Percentiles rank a stretch among this genome's conserved stretches.
Conservation (phyloP, 345 rosid species). For the Eucalyptus cladocalyx region DNA sequence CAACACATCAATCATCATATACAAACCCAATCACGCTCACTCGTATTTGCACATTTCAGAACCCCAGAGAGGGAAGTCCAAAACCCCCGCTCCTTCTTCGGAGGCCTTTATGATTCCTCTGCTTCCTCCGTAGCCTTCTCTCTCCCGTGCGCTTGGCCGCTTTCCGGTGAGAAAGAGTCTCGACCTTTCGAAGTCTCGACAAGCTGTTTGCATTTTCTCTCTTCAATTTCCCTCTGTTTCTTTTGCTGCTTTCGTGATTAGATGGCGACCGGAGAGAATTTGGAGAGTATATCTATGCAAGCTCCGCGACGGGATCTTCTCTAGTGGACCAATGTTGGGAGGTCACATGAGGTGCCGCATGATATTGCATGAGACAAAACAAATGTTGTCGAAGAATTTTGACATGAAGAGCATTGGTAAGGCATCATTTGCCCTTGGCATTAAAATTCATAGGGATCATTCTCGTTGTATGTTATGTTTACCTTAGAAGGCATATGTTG, state of each 20-base stretch:
- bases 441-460: too few relatives aligned
- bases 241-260: neutral
- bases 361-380: too few relatives aligned
- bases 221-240: neutral
- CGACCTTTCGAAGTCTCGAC: neutral
- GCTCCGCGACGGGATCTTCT: neutral
- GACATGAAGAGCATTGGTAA: too few relatives aligned
- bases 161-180: neutral
- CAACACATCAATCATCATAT: neutral
- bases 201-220: neutral
- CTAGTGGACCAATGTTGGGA: neutral
- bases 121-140: neutral
- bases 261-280: neutral
- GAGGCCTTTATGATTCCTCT: neutral
- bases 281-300: neutral
- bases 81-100: neutral
- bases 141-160: neutral
- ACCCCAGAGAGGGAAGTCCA: neutral
- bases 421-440: too few relatives aligned
- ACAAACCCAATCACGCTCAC: neutral
- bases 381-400: too few relatives aligned
- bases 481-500: too few relatives aligned
- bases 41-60: neutral
- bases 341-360: neutral
- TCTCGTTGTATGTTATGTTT: too few relatives aligned